These are phyloP conservation scores for Xanthoconium purpureum DNA, from an alignment of 768 basidiomycete genomes.

Conservation along the genomic window DNA sequence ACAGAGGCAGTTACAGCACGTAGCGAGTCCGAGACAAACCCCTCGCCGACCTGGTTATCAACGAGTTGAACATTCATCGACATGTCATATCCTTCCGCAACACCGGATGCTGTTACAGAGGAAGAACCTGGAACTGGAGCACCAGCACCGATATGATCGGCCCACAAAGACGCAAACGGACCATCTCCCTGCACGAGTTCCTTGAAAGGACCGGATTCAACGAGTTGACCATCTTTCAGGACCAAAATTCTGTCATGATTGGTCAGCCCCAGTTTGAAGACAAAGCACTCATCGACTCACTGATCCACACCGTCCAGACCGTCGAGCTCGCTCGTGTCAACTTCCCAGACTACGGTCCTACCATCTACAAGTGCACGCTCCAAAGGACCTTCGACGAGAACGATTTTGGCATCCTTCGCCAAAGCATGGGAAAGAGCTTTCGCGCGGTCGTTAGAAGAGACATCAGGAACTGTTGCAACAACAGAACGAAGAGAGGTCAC, in stretches of 20 bases:
- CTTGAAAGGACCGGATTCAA: conserved; percentile 77
- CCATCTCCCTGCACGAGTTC: conserved; percentile 73
- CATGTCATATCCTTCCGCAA: conserved; percentile 26
- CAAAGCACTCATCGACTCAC: conserved; percentile 35
- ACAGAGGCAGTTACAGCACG: conserved; percentile 14
- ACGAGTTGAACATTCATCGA: conserved; percentile 17
- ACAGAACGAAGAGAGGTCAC: conserved; percentile 74
- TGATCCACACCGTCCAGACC: conserved; percentile 60
- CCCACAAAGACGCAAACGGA: conserved; percentile 85
- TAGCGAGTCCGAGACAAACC: conserved; percentile 16
- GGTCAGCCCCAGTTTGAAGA: background rate
- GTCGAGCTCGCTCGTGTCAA: conserved; percentile 19
- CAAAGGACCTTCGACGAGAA: conserved; percentile 27
- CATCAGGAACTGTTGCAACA: conserved; percentile 91
- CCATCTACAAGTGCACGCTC: conserved; percentile 15
- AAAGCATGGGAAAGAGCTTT: conserved; percentile 25
- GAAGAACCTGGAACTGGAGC: conserved; percentile 37
- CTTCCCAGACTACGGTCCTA: conserved; percentile 31
- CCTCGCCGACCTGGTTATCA: conserved; percentile 18
- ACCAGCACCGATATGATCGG: conserved; percentile 69
- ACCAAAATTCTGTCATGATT: conserved; percentile 68
- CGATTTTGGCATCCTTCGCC: conserved; percentile 23
- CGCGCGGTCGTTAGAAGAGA: conserved; percentile 35
- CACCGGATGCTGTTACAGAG: conserved; percentile 24
- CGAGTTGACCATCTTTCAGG: conserved; percentile 83